Conservation (phyloP, 208 protist genomes). For the Blastocrithidia nonstop region DNA sequence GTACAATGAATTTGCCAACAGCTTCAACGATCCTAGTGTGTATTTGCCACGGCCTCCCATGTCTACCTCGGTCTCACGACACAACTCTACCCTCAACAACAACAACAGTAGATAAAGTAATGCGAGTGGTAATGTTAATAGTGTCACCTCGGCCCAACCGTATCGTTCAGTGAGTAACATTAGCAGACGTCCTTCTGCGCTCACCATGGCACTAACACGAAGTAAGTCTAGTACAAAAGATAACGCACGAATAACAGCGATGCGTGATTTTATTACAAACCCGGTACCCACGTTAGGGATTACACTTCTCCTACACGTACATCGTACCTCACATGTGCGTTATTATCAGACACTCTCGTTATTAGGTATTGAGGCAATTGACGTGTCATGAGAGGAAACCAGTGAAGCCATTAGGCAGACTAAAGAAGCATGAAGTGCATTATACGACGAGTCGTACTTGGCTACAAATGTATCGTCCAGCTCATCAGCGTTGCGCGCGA, state of each 20-base stretch:
- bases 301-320: slow-evolving; percentile 48
- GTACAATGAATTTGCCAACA: neutral
- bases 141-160: neutral
- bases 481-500: no score
- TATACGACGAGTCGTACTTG: slow-evolving; percentile 71
- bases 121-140: neutral
- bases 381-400: slow-evolving; percentile 41
- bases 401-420: slow-evolving; percentile 24
- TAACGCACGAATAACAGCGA: slow-evolving; percentile 9
- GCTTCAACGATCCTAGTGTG: neutral
- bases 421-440: slow-evolving; percentile 23
- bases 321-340: slow-evolving; percentile 64
- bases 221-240: slow-evolving; percentile 9
- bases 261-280: slow-evolving; percentile 11
- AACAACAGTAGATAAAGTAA: neutral
- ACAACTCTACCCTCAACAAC: neutral
- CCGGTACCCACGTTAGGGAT: slow-evolving; percentile 70
- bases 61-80: no score
- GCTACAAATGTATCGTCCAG: no score
- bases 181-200: neutral
- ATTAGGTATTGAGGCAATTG: slow-evolving; percentile 58
- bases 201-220: slow-evolving; percentile 4
- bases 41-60: no score
- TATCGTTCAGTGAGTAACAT: neutral
- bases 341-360: slow-evolving; percentile 61